Conservation (phyloP, 2,329 filamentous ascomycete species). For the Immersiporthe knoxdaviesiana region DNA sequence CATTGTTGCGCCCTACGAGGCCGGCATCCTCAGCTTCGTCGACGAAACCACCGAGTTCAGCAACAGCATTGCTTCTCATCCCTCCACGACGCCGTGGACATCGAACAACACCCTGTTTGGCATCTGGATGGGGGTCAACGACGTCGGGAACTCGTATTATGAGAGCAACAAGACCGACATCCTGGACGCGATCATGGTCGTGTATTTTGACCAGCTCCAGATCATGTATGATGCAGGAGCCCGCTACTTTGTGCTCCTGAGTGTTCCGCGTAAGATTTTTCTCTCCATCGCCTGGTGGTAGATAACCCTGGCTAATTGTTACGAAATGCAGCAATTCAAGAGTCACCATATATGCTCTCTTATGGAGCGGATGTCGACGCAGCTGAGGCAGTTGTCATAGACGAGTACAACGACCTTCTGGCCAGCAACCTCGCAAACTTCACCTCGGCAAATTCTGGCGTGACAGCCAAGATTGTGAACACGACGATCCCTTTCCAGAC, state of each 20-base stretch:
- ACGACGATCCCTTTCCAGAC: constrained; percentile 46
- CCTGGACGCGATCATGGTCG: constrained; percentile 45
- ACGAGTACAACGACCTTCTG: constrained; percentile 44
- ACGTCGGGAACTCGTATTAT: constrained; percentile 54
- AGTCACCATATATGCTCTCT: constrained; percentile 41
- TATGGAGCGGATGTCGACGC: constrained; percentile 34
- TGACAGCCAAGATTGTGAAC: constrained; percentile 43
- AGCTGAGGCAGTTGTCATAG: constrained; percentile 41
- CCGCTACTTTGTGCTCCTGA: constrained; percentile 62
- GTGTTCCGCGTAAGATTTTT: constrained; percentile 51
- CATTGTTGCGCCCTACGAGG: constrained; percentile 52
- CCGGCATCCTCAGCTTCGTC: constrained; percentile 53
- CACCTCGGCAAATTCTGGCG: constrained; percentile 39
- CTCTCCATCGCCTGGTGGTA: rapidly evolving
- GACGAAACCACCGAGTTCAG: constrained; percentile 54
- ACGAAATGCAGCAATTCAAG: constrained; percentile 44
- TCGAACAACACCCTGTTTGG: constrained; percentile 50
- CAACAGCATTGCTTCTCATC: constrained; percentile 39
- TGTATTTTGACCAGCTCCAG: constrained; percentile 47
- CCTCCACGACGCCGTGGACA: constrained; percentile 46
- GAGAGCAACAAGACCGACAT: constrained; percentile 37
- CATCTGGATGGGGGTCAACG: constrained; percentile 49
- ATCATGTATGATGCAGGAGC: constrained; percentile 56
- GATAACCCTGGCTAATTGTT: not conserved
- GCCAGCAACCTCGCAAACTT: constrained; percentile 38